A percentile compares a stretch with the other conserved stretches of the same genome.
Conservation (phyloP, 352 stramenopile species). For the Phytophthora niederhauseri region DNA sequence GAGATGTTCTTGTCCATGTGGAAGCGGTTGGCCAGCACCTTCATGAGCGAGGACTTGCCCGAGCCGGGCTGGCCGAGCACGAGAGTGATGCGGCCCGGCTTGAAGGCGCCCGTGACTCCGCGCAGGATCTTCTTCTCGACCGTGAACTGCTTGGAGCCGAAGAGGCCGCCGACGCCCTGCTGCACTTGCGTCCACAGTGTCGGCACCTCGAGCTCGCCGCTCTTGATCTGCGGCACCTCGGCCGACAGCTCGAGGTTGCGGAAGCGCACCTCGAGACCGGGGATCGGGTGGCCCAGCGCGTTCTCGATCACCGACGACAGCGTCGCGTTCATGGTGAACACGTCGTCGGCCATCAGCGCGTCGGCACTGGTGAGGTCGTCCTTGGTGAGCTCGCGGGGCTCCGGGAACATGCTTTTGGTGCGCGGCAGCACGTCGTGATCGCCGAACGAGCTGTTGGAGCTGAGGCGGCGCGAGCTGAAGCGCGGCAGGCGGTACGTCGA, state of each 20-base stretch:
- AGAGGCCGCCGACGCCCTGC: background rate
- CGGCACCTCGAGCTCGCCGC: constrained; percentile 39
- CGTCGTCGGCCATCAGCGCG: constrained; percentile 52
- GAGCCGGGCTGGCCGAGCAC: constrained; percentile 45
- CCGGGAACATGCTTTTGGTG: constrained; percentile 40
- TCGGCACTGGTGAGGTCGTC: constrained; percentile 53
- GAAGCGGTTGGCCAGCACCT: constrained; percentile 59
- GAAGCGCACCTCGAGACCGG: constrained; percentile 62
- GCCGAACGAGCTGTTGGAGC: constrained; percentile 22
- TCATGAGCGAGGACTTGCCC: constrained; percentile 42
- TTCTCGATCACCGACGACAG: constrained; percentile 56
- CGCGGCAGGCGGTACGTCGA: constrained; percentile 37
- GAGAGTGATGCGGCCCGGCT: constrained; percentile 55
- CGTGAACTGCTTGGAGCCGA: constrained; percentile 5
- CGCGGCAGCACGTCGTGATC: constrained; percentile 22
- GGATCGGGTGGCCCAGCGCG: constrained; percentile 48
- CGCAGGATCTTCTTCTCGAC: constrained; percentile 53
- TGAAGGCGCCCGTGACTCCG: constrained; percentile 50
- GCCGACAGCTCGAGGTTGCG: constrained; percentile 52
- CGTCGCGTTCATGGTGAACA: constrained; percentile 61
- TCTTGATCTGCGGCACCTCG: constrained; percentile 30
- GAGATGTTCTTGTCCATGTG: constrained; percentile 51
- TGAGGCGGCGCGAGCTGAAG: constrained; percentile 38
- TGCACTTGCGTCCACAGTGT: constrained; percentile 33
- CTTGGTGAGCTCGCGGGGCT: constrained; percentile 33